Evolutionary conservation across 768 basidiomycete species (phyloP).

Genomic region (Tephrocybe sp.): DNA sequence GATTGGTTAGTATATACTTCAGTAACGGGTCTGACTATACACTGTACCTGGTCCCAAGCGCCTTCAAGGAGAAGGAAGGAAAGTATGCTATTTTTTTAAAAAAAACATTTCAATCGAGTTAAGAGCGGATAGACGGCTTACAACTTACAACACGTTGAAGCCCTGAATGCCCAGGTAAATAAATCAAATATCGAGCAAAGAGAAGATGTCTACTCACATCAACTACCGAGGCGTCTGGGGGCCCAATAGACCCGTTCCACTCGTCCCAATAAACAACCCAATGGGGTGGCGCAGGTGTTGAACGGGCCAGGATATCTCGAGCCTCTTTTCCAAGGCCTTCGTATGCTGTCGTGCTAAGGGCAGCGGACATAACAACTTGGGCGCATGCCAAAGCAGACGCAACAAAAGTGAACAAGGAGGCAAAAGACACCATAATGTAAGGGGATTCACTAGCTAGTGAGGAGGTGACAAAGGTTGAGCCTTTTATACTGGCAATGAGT

Average conservation of each 20-base stretch:
- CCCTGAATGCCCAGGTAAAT: constrained; percentile 32
- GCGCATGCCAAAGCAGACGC: constrained; percentile 16
- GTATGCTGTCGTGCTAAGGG: constrained; percentile 18
- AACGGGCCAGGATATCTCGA: constrained; percentile 30
- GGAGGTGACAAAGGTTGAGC: constrained; percentile 1
- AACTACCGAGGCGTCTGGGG: constrained; percentile 44
- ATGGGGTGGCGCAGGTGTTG: constrained; percentile 46
- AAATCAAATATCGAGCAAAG: not conserved
- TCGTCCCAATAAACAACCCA: constrained; percentile 44
- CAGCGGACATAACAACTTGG: constrained; percentile 13
- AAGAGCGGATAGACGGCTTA: not conserved
- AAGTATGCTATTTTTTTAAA: constrained; percentile 29
- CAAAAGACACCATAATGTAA: constrained; percentile 15
- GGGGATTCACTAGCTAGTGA: not conserved
- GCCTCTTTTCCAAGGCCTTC: constrained; percentile 28
- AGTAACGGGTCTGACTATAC: not conserved
- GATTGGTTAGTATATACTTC: not conserved
- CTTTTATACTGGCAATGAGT: constrained; percentile 8
- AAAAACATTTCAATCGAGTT: too few relatives aligned
- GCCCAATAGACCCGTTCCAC: constrained; percentile 43
- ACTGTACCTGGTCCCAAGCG: constrained; percentile 51
- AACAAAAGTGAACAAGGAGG: constrained; percentile 12
- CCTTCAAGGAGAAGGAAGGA: constrained; percentile 57
- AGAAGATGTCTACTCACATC: constrained; percentile 23
- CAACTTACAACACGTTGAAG: constrained; percentile 56